Conservation (phyloP, 148 eudicot genomes). For the Euryodendron excelsum region DNA sequence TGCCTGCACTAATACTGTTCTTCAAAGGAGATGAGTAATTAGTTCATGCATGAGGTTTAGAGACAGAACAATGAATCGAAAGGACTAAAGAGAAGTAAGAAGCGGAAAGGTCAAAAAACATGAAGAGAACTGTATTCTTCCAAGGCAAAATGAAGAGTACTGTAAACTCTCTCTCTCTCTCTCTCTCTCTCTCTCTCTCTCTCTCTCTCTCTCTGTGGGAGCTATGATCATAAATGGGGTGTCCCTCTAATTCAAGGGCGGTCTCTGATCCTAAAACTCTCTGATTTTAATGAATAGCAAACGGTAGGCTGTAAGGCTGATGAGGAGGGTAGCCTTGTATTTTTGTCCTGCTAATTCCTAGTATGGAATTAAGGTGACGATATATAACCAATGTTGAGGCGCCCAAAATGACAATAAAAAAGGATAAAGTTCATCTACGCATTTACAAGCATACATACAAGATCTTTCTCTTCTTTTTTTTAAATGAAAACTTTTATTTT, state of each 20-base stretch:
- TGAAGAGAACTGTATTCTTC: slow-evolving; percentile 34
- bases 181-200: slow-evolving; percentile 11
- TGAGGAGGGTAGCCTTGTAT: slow-evolving; percentile 16
- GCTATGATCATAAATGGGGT: slow-evolving; percentile 23
- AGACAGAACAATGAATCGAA: neutral
- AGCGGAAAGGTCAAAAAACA: slow-evolving; percentile 32
- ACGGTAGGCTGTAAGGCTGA: neutral
- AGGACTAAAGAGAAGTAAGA: neutral
- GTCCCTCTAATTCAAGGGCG: slow-evolving; percentile 24
- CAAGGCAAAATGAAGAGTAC: slow-evolving; percentile 34
- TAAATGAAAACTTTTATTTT: no score
- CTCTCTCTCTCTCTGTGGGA: slow-evolving; percentile 21
- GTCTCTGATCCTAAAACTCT: slow-evolving; percentile 36
- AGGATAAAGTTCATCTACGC: no score
- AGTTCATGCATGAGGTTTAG: slow-evolving; percentile 41
- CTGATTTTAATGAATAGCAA: slow-evolving; percentile 13
- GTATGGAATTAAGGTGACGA: no score
- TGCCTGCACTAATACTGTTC: neutral
- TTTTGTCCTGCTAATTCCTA: neutral
- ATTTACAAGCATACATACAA: no score
- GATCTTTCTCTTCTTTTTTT: no score
- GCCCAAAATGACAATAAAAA: no score
- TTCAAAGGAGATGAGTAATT: neutral
- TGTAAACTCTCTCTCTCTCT: neutral
- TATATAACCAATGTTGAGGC: no score